A percentile compares a stretch with the other conserved stretches of the same genome.
Conservation (phyloP, 2,329 filamentous ascomycete species). For the Aureobasidium sp. region DNA sequence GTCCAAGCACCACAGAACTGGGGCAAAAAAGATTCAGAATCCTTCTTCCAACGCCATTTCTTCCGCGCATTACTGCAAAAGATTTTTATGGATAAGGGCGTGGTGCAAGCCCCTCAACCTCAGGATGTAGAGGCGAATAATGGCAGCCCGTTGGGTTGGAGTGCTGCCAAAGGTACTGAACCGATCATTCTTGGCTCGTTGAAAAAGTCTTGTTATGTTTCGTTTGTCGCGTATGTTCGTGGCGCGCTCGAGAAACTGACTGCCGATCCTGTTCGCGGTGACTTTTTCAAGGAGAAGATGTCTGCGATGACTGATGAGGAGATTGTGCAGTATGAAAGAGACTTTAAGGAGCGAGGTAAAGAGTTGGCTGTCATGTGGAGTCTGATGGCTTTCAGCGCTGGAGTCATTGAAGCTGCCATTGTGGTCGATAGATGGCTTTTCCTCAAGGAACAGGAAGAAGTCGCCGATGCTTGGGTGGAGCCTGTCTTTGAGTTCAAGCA, state of each 20-base stretch:
- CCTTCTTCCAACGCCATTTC: constrained; percentile 89
- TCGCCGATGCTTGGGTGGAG: constrained; percentile 81
- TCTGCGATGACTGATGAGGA: constrained; percentile 64
- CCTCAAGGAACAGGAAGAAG: constrained; percentile 66
- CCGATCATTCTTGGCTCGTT: constrained; percentile 84
- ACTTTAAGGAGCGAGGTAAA: constrained; percentile 61
- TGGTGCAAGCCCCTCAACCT: constrained; percentile 55
- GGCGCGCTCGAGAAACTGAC: constrained; percentile 71
- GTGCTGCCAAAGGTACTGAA: constrained; percentile 51
- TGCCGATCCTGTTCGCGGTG: constrained; percentile 52
- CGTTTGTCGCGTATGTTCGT: constrained; percentile 69
- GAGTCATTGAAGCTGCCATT: constrained; percentile 81
- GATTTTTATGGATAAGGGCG: constrained; percentile 79
- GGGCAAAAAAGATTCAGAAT: constrained; percentile 70
- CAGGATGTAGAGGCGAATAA: constrained; percentile 48
- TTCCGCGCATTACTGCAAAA: constrained; percentile 85
- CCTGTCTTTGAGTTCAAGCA: constrained; percentile 80
- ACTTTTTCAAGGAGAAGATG: constrained; percentile 59
- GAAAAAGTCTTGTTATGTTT: constrained; percentile 69
- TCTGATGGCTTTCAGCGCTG: constrained; percentile 91
- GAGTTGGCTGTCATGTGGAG: constrained; percentile 86
- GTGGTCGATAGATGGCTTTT: constrained; percentile 87
- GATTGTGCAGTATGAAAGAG: constrained; percentile 61
- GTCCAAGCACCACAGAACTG: constrained; percentile 94
- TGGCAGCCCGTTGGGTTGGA: constrained; percentile 29